phyloP scores from a whole-genome alignment of 208 protist species.

The Acanthamoeba lenticulata region DNA sequence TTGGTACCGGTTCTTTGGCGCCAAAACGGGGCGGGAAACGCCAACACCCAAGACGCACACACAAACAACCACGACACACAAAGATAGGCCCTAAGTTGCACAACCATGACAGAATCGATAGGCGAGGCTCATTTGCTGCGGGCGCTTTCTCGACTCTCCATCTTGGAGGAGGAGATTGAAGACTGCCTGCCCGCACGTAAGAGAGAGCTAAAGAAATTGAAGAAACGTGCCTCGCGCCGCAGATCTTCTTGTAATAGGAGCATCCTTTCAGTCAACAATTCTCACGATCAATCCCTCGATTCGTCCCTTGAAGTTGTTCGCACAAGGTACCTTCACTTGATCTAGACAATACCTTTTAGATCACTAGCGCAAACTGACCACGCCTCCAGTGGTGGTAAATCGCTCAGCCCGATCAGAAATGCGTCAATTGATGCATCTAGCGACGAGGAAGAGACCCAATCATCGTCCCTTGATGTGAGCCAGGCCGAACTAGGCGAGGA shows the following conservation, averaged over 20 bases:
- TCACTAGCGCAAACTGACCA: too few species aligned
- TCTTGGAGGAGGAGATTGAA: slow-evolving; percentile 41
- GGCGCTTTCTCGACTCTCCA: neutral
- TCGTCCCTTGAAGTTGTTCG: neutral
- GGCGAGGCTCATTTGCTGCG: neutral
- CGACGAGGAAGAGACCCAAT: too few species aligned
- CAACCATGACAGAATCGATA: neutral
- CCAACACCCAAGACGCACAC: too few species aligned
- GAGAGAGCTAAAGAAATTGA: neutral
- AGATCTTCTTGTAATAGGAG: neutral
- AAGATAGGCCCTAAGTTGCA: too few species aligned
- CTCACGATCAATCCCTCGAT: neutral
- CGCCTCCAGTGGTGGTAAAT: neutral
- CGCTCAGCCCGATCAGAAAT: neutral
- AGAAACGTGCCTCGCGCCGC: neutral
- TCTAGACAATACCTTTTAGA: too few species aligned
- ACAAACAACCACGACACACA: too few species aligned
- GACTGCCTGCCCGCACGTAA: neutral
- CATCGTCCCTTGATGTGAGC: too few species aligned
- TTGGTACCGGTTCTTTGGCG: too few species aligned
- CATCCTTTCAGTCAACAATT: neutral
- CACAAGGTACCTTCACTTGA: neutral
- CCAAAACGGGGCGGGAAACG: too few species aligned
- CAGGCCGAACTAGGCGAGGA: neutral
- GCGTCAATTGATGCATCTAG: too few species aligned